Percentiles rank a stretch among this genome's conserved stretches.
These are phyloP conservation scores for Zygnema circumcarinatum DNA, from an alignment of 139 green algal species.

Conservation along the genomic window DNA sequence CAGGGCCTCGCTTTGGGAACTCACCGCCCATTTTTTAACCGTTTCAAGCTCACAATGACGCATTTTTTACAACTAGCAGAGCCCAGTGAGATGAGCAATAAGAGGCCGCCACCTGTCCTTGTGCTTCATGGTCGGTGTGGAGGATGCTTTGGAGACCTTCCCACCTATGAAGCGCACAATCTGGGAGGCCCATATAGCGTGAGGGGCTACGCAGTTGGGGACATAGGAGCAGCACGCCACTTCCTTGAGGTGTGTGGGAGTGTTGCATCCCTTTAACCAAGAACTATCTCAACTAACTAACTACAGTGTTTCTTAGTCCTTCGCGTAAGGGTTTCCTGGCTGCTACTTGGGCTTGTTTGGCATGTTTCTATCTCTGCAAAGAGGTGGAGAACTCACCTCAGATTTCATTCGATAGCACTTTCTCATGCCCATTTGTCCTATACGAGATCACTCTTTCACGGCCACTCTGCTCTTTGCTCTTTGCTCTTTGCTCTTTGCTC, in stretches of 20 bases:
- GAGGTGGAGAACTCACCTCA: too few relatives aligned
- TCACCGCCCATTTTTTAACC: slow-evolving; percentile 78
- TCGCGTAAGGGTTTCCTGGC: too few relatives aligned
- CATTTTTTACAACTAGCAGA: slow-evolving; percentile 74
- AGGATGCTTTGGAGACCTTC: slow-evolving; percentile 86
- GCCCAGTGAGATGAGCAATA: neutral
- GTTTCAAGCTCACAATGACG: slow-evolving; percentile 44
- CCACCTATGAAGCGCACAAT: slow-evolving; percentile 90
- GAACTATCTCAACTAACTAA: too few relatives aligned
- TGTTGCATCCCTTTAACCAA: too few relatives aligned
- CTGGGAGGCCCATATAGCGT: slow-evolving; percentile 94
- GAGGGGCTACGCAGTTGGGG: slow-evolving; percentile 89
- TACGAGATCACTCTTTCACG: too few relatives aligned
- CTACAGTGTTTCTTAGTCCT: too few relatives aligned
- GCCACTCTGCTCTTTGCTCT: too few relatives aligned
- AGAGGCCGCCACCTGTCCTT: slow-evolving; percentile 63
- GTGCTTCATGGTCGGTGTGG: slow-evolving; percentile 76
- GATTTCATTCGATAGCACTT: too few relatives aligned
- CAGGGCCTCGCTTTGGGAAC: slow-evolving; percentile 79
- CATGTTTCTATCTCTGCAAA: too few relatives aligned
- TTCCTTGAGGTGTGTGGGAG: slow-evolving; percentile 69
- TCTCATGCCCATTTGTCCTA: too few relatives aligned
- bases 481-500: too few relatives aligned
- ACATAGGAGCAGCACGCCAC: slow-evolving; percentile 82
- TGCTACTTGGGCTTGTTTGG: too few relatives aligned